Evolutionary conservation across 371 early-diverging fungal genomes (phyloP).

Genomic region (Rhizopus sp.): DNA sequence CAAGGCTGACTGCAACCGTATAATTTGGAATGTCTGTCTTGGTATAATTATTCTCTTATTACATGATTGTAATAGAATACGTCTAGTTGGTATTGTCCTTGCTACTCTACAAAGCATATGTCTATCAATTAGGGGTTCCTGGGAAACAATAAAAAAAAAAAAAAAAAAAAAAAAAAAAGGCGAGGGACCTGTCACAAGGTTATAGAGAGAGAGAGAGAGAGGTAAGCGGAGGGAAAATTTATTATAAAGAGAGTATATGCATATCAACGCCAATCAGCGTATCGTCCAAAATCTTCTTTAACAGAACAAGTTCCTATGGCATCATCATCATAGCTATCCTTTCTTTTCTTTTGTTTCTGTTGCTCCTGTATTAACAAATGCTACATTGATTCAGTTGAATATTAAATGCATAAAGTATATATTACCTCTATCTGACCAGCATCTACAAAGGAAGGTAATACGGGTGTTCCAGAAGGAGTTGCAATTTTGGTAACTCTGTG

Average conservation of each 20-base stretch:
- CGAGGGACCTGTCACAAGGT: background rate
- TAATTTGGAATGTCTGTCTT: background rate
- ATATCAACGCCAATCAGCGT: constrained; percentile 11
- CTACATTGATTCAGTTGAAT: background rate
- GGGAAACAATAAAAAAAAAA: background rate
- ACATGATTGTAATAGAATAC: background rate
- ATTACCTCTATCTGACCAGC: constrained; percentile 26
- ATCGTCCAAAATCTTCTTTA: constrained; percentile 6
- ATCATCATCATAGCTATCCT: constrained; percentile 1
- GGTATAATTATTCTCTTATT: background rate
- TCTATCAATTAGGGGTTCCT: background rate
- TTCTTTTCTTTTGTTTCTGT: constrained; percentile 2
- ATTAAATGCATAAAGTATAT: background rate
- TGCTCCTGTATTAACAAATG: constrained; percentile 1
- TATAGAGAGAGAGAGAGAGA: no score
- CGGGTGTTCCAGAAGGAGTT: constrained; percentile 38
- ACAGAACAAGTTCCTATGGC: background rate
- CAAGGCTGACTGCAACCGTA: background rate
- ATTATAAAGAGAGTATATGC: no score
- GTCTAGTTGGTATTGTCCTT: background rate
- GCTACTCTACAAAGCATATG: background rate
- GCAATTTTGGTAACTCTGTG: constrained; percentile 46
- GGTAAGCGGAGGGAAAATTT: no score
- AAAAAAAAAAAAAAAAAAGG: background rate
- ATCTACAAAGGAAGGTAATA: constrained; percentile 45